Evolutionary conservation across 2,329 filamentous ascomycete species (phyloP).

Genomic region (Colletotrichum sp.): DNA sequence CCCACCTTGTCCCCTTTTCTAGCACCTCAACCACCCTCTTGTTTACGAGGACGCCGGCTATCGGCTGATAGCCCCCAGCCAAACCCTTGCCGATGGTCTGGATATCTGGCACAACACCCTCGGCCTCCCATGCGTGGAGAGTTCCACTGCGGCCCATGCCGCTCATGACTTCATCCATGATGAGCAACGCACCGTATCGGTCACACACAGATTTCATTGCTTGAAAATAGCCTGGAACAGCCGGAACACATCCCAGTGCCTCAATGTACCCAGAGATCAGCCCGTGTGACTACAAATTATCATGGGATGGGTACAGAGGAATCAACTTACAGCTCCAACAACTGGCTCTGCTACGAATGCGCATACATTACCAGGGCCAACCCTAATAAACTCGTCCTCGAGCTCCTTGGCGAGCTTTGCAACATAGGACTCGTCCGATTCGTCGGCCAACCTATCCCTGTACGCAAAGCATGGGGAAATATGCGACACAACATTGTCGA

Average conservation of each 20-base stretch:
- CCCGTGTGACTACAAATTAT: not conserved
- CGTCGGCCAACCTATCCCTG: constrained; percentile 53
- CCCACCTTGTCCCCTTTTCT: constrained; percentile 44
- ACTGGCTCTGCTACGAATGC: constrained; percentile 78
- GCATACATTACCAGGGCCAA: constrained; percentile 71
- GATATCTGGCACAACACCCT: constrained; percentile 52
- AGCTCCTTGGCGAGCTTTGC: constrained; percentile 66
- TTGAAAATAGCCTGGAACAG: constrained; percentile 66
- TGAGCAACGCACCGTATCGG: constrained; percentile 68
- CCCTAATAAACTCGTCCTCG: constrained; percentile 66
- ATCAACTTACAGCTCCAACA: constrained; percentile 67
- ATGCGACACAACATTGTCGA: constrained; percentile 55
- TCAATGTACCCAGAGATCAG: constrained; percentile 26
- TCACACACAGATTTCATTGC: constrained; percentile 69
- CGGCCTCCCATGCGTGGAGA: constrained; percentile 24
- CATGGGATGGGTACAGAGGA: too few species aligned
- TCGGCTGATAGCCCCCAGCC: constrained; percentile 58
- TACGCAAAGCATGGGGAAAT: constrained; percentile 74
- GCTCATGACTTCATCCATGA: constrained; percentile 58
- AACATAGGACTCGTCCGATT: constrained; percentile 66
- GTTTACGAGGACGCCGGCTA: constrained; percentile 59
- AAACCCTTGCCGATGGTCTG: constrained; percentile 65
- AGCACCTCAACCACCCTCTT: constrained; percentile 54
- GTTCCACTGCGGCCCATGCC: constrained; percentile 14
- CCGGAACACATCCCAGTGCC: constrained; percentile 68